phyloP scores from a whole-genome alignment of 2,329 filamentous ascomycete genomes.

The Diaporthe helianthi region DNA sequence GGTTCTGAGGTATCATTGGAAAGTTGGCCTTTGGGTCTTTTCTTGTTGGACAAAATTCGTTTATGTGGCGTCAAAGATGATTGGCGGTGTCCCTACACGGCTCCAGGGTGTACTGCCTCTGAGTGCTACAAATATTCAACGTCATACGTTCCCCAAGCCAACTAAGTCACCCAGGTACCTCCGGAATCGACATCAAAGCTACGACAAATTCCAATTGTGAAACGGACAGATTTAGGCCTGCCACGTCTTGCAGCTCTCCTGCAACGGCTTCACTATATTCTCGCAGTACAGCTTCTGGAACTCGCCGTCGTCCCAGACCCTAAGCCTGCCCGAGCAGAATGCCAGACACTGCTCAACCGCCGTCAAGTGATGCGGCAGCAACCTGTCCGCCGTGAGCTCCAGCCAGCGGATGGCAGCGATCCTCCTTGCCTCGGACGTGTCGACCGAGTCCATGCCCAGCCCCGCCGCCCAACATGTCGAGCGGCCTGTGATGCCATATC shows the following conservation, averaged over 20 bases:
- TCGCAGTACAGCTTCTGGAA: slow-evolving; percentile 7
- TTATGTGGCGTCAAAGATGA: neutral
- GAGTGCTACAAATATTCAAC: no score
- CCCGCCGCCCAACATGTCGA: neutral
- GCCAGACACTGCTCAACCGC: neutral
- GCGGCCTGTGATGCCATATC: slow-evolving; percentile 5
- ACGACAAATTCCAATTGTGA: no score
- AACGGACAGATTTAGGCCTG: no score
- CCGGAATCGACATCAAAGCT: no score
- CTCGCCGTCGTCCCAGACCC: slow-evolving; percentile 2
- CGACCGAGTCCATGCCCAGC: neutral
- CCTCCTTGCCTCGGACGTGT: neutral
- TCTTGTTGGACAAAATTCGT: neutral
- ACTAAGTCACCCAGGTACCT: no score
- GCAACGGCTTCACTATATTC: neutral
- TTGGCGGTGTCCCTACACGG: no score
- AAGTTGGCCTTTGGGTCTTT: no score
- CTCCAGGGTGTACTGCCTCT: no score
- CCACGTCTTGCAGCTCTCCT: slow-evolving; percentile 2
- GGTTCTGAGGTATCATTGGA: slow-evolving; percentile 53
- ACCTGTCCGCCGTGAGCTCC: slow-evolving; percentile 1
- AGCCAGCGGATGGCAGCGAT: slow-evolving; percentile 6
- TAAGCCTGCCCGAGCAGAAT: slow-evolving; percentile 1
- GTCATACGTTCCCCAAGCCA: no score
- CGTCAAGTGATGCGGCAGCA: neutral